phyloP scores from a whole-genome alignment of 1,139 yeast genomes.

The Arxiozyma slooffiae region DNA sequence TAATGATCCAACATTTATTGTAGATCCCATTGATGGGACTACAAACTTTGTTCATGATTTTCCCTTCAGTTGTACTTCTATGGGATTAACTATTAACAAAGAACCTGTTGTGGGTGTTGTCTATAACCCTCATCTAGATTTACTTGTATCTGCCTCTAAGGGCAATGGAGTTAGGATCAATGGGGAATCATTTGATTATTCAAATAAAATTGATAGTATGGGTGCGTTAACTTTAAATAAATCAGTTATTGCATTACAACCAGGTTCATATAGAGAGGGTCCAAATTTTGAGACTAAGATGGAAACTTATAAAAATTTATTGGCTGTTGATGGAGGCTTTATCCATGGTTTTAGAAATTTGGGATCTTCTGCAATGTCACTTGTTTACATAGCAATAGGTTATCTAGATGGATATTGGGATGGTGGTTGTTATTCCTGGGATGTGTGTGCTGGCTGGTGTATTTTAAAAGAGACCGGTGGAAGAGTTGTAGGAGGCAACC shows the following conservation, averaged over 20 bases:
- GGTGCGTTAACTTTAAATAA: constrained; percentile 37
- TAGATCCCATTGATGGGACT: constrained; percentile 56
- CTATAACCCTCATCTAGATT: constrained; percentile 45
- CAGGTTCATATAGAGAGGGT: constrained; percentile 51
- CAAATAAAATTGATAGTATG: constrained; percentile 21
- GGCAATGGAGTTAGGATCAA: constrained; percentile 46
- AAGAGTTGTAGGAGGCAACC: constrained; percentile 42
- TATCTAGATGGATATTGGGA: constrained; percentile 52
- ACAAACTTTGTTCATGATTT: constrained; percentile 52
- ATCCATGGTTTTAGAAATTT: constrained; percentile 49
- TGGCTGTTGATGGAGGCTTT: constrained; percentile 40
- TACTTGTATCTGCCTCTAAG: constrained; percentile 41
- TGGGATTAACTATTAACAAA: constrained; percentile 43
- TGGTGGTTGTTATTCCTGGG: constrained; percentile 58
- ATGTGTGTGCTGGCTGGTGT: constrained; percentile 58
- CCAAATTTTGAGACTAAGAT: constrained; percentile 40
- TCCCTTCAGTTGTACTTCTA: constrained; percentile 50
- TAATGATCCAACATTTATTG: constrained; percentile 48
- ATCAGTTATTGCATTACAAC: constrained; percentile 48
- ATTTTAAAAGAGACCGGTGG: constrained; percentile 53
- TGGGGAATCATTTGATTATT: constrained; percentile 35
- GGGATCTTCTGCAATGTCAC: constrained; percentile 54
- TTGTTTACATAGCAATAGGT: constrained; percentile 48
- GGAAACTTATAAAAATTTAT: constrained; percentile 38
- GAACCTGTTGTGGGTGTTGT: constrained; percentile 50